Evolutionary conservation across 2,329 filamentous ascomycete genomes (phyloP).

Genomic region (Aureobasidium sp.): DNA sequence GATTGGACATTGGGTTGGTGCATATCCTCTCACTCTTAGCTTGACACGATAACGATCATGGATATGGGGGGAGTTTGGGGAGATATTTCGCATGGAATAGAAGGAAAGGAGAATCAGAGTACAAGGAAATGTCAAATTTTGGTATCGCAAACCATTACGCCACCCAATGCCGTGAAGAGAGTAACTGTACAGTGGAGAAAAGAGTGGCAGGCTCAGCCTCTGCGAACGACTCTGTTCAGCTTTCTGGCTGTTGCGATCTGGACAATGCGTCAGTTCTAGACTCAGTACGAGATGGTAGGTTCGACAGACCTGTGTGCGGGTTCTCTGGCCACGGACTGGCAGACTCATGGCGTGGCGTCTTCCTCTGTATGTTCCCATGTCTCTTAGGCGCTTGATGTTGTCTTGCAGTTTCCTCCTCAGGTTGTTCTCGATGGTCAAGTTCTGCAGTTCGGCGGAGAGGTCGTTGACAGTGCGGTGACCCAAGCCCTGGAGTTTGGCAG

Average conservation of each 20-base stretch:
- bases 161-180: slow-evolving; percentile 7
- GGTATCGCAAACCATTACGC: slow-evolving; percentile 12
- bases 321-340: slow-evolving; percentile 85
- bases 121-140: slow-evolving; percentile 1
- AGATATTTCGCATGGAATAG: slow-evolving; percentile 1
- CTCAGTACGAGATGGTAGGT: neutral
- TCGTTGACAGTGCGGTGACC: slow-evolving; percentile 70
- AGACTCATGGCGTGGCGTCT: slow-evolving; percentile 86
- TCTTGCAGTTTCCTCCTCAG: slow-evolving; percentile 69
- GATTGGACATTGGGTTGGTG: neutral
- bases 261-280: neutral
- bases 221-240: slow-evolving; percentile 53
- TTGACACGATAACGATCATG: neutral
- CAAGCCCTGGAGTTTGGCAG: slow-evolving; percentile 68
- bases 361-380: slow-evolving; percentile 86
- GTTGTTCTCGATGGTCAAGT: slow-evolving; percentile 92
- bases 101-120: neutral
- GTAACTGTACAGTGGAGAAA: neutral
- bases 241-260: slow-evolving; percentile 53
- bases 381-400: slow-evolving; percentile 77
- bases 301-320: slow-evolving; percentile 60
- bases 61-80: neutral
- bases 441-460: slow-evolving; percentile 76
- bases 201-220: slow-evolving; percentile 24
- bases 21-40: slow-evolving; percentile 2